These are phyloP conservation scores for Psidium guajava DNA, from an alignment of 345 rosid species.

Conservation along the genomic window DNA sequence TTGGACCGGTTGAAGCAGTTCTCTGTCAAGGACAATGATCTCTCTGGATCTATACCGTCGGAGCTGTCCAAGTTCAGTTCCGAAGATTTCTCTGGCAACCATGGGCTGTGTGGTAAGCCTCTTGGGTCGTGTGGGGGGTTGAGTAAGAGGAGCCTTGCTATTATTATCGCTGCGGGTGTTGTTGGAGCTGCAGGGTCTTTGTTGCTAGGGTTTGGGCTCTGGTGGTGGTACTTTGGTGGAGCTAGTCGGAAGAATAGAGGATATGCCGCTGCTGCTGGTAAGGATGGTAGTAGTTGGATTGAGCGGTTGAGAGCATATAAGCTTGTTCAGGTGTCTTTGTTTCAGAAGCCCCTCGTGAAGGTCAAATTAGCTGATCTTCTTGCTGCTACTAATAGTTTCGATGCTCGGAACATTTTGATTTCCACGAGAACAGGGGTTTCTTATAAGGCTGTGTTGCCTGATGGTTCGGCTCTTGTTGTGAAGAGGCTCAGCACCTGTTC, in stretches of 20 bases:
- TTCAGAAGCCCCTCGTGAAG: slow-evolving; percentile 50
- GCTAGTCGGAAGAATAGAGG: slow-evolving; percentile 22
- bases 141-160: slow-evolving; percentile 25
- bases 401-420: slow-evolving; percentile 15
- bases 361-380: slow-evolving; percentile 36
- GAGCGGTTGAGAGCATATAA: slow-evolving; percentile 36
- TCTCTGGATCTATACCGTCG: slow-evolving; percentile 43
- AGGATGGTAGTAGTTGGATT: slow-evolving; percentile 39
- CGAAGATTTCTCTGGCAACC: slow-evolving; percentile 27
- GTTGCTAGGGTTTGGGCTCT: slow-evolving; percentile 26
- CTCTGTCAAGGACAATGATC: slow-evolving; percentile 26
- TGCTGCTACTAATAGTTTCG: slow-evolving; percentile 33
- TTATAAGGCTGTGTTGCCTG: slow-evolving; percentile 35
- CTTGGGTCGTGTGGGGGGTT: slow-evolving; percentile 33
- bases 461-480: slow-evolving; percentile 46
- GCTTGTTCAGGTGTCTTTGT: slow-evolving; percentile 51
- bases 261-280: slow-evolving; percentile 21
- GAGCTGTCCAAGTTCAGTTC: slow-evolving; percentile 19
- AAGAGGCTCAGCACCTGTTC: slow-evolving; percentile 38
- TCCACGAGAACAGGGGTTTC: slow-evolving; percentile 42
- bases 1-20: slow-evolving; percentile 35
- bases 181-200: slow-evolving; percentile 32
- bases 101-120: slow-evolving; percentile 41
- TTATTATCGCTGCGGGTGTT: slow-evolving; percentile 31
- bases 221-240: slow-evolving; percentile 43